phyloP scores from a whole-genome alignment of 768 basidiomycete genomes.

The Agrocybe praecox region DNA sequence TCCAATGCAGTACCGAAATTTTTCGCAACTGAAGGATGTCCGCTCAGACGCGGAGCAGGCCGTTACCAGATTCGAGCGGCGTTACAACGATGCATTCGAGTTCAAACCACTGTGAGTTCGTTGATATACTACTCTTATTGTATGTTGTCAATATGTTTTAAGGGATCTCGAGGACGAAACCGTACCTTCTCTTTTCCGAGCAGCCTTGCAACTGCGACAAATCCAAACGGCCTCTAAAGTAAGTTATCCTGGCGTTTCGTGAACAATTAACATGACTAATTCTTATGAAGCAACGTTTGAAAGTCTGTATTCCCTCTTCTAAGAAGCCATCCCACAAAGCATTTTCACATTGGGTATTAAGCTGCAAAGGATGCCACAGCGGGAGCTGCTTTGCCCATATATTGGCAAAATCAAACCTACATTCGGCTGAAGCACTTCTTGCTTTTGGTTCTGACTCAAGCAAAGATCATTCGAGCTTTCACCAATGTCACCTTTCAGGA shows the following conservation, averaged over 20 bases:
- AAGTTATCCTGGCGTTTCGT: not conserved
- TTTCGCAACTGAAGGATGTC: constrained; percentile 41
- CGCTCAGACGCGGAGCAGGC: constrained; percentile 10
- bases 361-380: constrained; percentile 44
- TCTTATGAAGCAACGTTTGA: not conserved
- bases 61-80: constrained; percentile 9
- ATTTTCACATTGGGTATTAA: constrained; percentile 24
- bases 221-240: constrained; percentile 11
- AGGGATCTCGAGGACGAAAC: constrained; percentile 4
- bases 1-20: constrained; percentile 59
- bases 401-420: constrained; percentile 31
- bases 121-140: not conserved
- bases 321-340: constrained; percentile 18
- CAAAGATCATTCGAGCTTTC: constrained; percentile 27
- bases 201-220: constrained; percentile 29
- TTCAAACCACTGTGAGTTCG: constrained; percentile 9
- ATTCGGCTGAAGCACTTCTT: constrained; percentile 41
- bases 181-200: constrained; percentile 24
- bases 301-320: constrained; percentile 2
- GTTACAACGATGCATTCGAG: not conserved
- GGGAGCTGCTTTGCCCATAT: constrained; percentile 41
- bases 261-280: not conserved
- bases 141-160: not conserved
- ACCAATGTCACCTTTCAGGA: constrained; percentile 30
- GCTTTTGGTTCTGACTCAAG: constrained; percentile 23